Evolutionary conservation across 148 eudicot genomes (phyloP), one percentile per base, ranked within the genome.

Genomic region (Pouteria glomerata): DNA sequence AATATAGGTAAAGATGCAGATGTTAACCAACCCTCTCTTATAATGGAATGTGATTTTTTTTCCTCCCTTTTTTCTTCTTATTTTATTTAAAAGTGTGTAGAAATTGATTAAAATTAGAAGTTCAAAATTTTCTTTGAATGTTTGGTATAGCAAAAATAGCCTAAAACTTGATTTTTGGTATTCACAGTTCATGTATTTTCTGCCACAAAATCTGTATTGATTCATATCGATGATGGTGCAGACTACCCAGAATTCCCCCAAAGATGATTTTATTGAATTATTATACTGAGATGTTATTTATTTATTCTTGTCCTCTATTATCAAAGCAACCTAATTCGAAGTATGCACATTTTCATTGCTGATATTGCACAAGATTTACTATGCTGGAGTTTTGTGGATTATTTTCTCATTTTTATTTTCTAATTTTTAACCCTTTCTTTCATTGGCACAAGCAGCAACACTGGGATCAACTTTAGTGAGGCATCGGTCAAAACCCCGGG

Each of bases 401-500:
- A 2, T 3, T 35, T 35, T 62, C 47, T 62, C 31, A 2, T 45
- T 1, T 27, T 55, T 31, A 5, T 52, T 34, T n/a, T 50, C 42
- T 21, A 1, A 14, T 39, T 15, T 16, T 59, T 33, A 30, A 33
- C 11, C 51, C 47, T 23, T 55, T 35, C 60, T 55, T 55, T 24
- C 37, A 21, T 27, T 23, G 73, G 39, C 58, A 65, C 63, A 39
- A 74, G 73, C 88, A 90, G 96, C 89, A 35, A 82, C 93, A 14
- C 77, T 90, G 26, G 93, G 88, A 64, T 56, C 88, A 80, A 88
- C 88, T 51, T 77, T 90, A 63, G 76, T 78, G 11, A 77, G 86
- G 61, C 89, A 88, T 77, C 86, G 89, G 44, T 80, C 83, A 76
- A 88, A 85, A 74, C 87, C 91, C 71, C 81, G 88, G 63, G 82